Conservation (phyloP, 2,329 filamentous ascomycete genomes). For the Chrysoporthe austroafricana region DNA sequence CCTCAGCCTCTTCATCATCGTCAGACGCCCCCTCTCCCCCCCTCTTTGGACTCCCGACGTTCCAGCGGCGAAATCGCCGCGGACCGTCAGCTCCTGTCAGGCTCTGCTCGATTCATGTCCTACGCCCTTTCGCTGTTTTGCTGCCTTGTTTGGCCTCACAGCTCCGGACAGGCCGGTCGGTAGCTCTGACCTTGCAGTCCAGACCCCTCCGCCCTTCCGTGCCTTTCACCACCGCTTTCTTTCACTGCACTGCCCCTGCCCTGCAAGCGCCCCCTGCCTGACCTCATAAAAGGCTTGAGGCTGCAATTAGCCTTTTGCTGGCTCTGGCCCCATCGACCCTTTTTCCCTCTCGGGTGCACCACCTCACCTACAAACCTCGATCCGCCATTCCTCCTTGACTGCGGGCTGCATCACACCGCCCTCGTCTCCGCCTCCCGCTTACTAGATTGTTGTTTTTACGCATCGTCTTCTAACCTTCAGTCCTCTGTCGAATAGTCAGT, state of each 20-base stretch:
- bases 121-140: background rate
- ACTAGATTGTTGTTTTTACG: background rate
- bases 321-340: constrained; percentile 7
- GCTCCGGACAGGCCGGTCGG: constrained; percentile 1
- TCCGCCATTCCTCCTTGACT: constrained; percentile 9
- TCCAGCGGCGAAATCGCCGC: background rate
- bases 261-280: background rate
- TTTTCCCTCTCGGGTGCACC: constrained; percentile 4
- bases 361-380: constrained; percentile 12
- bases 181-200: background rate
- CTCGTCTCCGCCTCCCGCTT: background rate
- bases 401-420: constrained; percentile 27
- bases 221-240: background rate
- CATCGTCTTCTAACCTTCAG: constrained; percentile 8
- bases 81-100: background rate
- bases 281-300: background rate
- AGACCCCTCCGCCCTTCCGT: background rate
- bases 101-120: background rate
- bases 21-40: too few relatives aligned
- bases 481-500: constrained; percentile 8
- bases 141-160: constrained; percentile 5
- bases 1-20: background rate
- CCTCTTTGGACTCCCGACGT: background rate
- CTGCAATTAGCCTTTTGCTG: constrained; percentile 4
- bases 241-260: background rate